Evolutionary conservation across 176 grass and related monocot species (phyloP).

Genomic region (Hsuehochloa calcarea): DNA sequence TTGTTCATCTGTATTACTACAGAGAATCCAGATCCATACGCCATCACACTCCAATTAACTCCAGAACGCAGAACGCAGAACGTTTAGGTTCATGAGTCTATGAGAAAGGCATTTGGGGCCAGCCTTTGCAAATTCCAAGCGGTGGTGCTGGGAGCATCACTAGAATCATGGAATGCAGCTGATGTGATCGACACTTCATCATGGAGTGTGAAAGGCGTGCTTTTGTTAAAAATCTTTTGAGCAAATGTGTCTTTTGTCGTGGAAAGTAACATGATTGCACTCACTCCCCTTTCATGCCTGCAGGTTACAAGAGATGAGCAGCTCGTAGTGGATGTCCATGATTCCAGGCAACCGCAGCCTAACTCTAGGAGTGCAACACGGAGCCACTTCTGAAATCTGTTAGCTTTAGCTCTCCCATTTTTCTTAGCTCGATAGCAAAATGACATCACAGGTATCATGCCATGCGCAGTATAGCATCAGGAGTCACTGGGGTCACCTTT

Average conservation of each 20-base stretch:
- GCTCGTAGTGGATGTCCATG: not conserved
- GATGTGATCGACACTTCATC: not conserved
- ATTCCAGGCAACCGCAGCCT: conserved; percentile 15
- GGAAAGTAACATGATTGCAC: conserved; percentile 25
- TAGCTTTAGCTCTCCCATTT: not conserved
- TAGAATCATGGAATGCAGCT: not conserved
- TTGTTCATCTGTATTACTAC: too few species aligned
- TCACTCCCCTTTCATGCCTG: not conserved
- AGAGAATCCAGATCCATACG: too few species aligned
- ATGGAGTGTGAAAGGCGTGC: not conserved
- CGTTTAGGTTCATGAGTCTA: too few species aligned
- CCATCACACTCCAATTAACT: not conserved
- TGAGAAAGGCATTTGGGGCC: too few species aligned
- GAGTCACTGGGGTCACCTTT: not conserved
- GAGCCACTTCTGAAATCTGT: not conserved
- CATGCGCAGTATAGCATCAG: not conserved
- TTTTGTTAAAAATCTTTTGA: not conserved
- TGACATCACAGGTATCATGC: not conserved
- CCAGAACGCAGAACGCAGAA: too few species aligned
- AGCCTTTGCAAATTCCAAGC: not conserved
- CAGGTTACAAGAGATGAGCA: not conserved
- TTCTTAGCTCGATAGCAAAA: not conserved
- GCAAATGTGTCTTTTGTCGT: not conserved
- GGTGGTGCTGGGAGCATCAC: not conserved
- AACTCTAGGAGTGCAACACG: not conserved